These are phyloP conservation scores for Erodium trifolium DNA, from an alignment of 441 rosid species.

Conservation along the genomic window DNA sequence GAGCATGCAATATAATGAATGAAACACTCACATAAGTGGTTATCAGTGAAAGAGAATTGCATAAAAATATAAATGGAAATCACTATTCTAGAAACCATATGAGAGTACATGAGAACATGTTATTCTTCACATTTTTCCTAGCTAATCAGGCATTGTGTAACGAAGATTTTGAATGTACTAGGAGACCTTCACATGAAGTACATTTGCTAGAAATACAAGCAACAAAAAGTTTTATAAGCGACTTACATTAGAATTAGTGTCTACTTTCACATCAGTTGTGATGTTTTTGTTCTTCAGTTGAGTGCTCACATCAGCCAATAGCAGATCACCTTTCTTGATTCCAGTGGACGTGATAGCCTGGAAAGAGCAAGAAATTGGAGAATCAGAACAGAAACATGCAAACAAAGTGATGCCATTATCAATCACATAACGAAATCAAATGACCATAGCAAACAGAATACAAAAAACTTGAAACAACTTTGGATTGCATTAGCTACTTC, in stretches of 20 bases:
- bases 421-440: not conserved
- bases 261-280: no score
- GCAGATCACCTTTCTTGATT: no score
- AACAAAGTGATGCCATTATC: not conserved
- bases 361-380: conserved; percentile 12
- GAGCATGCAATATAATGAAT: not conserved
- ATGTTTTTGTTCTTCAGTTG: no score
- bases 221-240: not conserved
- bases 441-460: not conserved
- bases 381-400: not conserved
- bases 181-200: not conserved
- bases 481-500: not conserved
- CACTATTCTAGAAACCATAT: not conserved
- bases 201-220: not conserved
- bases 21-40: not conserved
- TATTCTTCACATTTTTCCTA: not conserved
- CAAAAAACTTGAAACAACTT: not conserved
- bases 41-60: not conserved
- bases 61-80: no score
- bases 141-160: not conserved
- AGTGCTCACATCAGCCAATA: no score
- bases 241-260: conserved; percentile 23
- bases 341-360: conserved; percentile 40
- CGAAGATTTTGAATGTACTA: not conserved
- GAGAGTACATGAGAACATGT: not conserved